A percentile compares a stretch with the other conserved stretches of the same genome.
These are phyloP conservation scores for Hypoxylon sp. DNA, from an alignment of 2,329 filamentous ascomycete genomes.

Conservation along the genomic window DNA sequence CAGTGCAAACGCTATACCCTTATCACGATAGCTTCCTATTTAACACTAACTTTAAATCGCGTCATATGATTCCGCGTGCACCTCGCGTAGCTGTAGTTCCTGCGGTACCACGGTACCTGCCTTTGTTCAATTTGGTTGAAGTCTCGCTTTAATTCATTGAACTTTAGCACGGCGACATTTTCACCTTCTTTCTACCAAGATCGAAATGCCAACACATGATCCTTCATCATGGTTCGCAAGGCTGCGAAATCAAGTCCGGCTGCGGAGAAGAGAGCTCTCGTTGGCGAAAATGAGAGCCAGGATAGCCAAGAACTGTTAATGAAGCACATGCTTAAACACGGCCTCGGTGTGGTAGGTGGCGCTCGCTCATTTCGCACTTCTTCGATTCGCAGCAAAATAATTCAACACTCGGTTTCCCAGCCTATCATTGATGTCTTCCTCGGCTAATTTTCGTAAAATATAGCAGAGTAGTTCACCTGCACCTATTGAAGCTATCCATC, in stretches of 20 bases:
- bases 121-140: slow-evolving; percentile 34
- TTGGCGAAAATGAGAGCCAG: slow-evolving; percentile 51
- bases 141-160: slow-evolving; percentile 35
- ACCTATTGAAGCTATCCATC: slow-evolving; percentile 25
- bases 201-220: slow-evolving; percentile 37
- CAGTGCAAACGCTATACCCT: not conserved
- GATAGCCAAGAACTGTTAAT: slow-evolving; percentile 51
- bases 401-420: slow-evolving; percentile 11
- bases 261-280: slow-evolving; percentile 42
- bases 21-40: slow-evolving; percentile 7
- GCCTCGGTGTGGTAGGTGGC: slow-evolving; percentile 52
- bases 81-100: slow-evolving; percentile 42
- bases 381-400: slow-evolving; percentile 24
- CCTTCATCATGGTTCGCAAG: slow-evolving; percentile 42
- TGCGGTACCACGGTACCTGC: slow-evolving; percentile 30
- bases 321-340: slow-evolving; percentile 46
- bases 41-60: slow-evolving; percentile 44
- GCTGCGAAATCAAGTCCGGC: slow-evolving; percentile 36
- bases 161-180: slow-evolving; percentile 16
- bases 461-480: slow-evolving; percentile 46
- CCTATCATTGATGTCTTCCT: slow-evolving; percentile 23
- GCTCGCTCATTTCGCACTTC: slow-evolving; percentile 12
- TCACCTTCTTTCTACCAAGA: slow-evolving; percentile 4
- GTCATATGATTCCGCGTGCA: slow-evolving; percentile 50
- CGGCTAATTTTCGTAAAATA: slow-evolving; percentile 18